Percentiles rank a stretch among this genome's conserved stretches.
phyloP scores from a whole-genome alignment of 176 grass and related monocot species.

The Carex cristatella region DNA sequence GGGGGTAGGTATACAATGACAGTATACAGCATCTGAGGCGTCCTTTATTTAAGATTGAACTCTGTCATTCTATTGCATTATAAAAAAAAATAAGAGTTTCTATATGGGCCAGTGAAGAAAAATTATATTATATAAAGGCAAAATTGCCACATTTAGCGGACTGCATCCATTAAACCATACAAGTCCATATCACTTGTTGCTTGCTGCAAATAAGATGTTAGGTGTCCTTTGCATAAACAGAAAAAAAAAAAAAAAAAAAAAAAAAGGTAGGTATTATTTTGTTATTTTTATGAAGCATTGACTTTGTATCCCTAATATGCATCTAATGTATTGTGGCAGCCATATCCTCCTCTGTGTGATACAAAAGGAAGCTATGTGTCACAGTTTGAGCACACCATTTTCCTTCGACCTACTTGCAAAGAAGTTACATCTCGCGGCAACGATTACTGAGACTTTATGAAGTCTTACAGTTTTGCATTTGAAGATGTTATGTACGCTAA shows the following conservation, averaged over 20 bases:
- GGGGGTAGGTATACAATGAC: too few relatives aligned
- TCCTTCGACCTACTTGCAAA: slow-evolving; percentile 93
- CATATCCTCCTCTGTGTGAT: slow-evolving; percentile 82
- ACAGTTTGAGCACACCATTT: slow-evolving; percentile 92
- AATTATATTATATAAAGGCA: not conserved
- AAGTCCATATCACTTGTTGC: not conserved
- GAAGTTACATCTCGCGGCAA: slow-evolving; percentile 87
- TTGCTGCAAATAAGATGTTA: not conserved
- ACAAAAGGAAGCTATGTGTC: slow-evolving; percentile 92
- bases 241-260: not conserved
- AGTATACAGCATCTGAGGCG: too few relatives aligned
- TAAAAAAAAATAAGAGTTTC: not conserved
- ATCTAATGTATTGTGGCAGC: slow-evolving; percentile 32
- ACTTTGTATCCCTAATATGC: not conserved
- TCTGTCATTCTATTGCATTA: too few relatives aligned
- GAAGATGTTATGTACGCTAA: not conserved
- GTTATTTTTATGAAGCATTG: not conserved
- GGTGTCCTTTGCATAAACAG: not conserved
- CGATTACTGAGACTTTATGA: slow-evolving; percentile 56
- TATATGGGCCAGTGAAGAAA: not conserved
- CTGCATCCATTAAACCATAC: not conserved
- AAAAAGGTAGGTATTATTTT: not conserved
- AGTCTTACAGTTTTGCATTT: slow-evolving; percentile 8
- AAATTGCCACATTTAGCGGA: not conserved
- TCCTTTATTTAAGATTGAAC: too few relatives aligned